Base-by-base conservation (phyloP, 805 yeast species). In the Candida dajiaensis region DNA sequence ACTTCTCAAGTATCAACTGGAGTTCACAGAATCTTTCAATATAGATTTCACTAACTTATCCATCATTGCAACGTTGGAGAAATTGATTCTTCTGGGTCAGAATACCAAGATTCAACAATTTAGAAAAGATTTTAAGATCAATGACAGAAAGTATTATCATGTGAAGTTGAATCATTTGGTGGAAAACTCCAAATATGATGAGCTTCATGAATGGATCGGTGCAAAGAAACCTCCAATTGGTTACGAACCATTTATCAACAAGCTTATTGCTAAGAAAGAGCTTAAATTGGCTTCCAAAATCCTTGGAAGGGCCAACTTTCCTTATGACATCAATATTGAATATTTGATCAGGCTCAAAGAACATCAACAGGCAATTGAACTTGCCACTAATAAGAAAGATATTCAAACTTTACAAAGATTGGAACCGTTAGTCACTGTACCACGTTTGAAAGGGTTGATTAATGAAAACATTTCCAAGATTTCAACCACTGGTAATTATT, bases 181-280 rank as follows among this genome's bases (percentile, higher is more conserved):
- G 2, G 63, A 67, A 0, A 62, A 69, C 6, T 56, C 71, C 2
- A 76, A 77, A 38, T 83, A 79, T 67, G 80, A 77, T 18, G 78
- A 76, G 35, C 60, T 87, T 26, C 73, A 71, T 52, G 74, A 76
- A 26, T 74, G 80, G 55, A 76, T 81, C 0, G 69, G 66, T 3
- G 59, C 63, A 10, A 71, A 68, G 40, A 82, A 78, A 50, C 78
- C 94, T 0, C 85, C 87, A 0, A 85, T 89, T 38, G 89, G 92
- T 0, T 83, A 82, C 49, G 73, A 72, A 49, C 81, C 84, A 0
- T 81, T 89, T 52, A 43, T 59, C 21, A 48, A 46, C 6, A 53
- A 56, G 6, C 42, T 56, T 6, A 40, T 56, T 13, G 43, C 43
- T 13, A 46, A 40, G 13, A 43, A 40, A 9, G 60, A 59, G 41